Base-by-base conservation (phyloP, 1,284 basidiomycete genomes). In the Leccinum huronense region DNA sequence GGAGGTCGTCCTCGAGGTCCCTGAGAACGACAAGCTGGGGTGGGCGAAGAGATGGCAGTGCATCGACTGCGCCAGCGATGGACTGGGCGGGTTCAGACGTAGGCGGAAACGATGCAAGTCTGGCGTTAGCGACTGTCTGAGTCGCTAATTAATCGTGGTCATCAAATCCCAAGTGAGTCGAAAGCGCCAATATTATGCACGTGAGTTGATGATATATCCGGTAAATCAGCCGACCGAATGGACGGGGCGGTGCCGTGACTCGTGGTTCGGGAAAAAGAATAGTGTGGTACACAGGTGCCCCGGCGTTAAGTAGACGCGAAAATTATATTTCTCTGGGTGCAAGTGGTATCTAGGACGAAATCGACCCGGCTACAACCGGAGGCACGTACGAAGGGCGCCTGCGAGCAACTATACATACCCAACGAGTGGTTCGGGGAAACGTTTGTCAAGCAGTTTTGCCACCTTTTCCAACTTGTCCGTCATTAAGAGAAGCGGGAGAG, bases 381-480 rank as follows among this genome's bases (percentile, higher is more conserved):
- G 14, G 60, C 30, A 59, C 19, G 33, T 45, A 40, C 5, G 30
- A 51, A 54, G 36, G 40, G 33, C 38, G 38, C 16, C 33, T 30
- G 55, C 8, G 56, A 33, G 58, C 57, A 53, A 54, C 14, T 48
- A 48, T 3, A 81, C 86, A 60, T 72, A 95, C 90, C 88, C 88
- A 40, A 95, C 80, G 23, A 98, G 75, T 19, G 93, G 90, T 63
- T 92, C 86, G 0, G 89, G 86, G 77, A 97, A 98, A 67, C 89
- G 83, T 76, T 93, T 94, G 76, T 95, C 91, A 38, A 95, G 80
- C 36, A 84, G 78, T 76, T 97, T 95, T 11, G 92, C 88, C 36
- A 83, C 80, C 73, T 93, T 96, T 79, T 97, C 94, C 10, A 98
- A 81, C 81, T 96, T 96, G 59, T 91, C 88, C 6, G 93, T 92